Percentiles rank a stretch among this genome's conserved stretches.
phyloP scores from a whole-genome alignment of 306 rosid species.

The Cyclanthera cordifolia region DNA sequence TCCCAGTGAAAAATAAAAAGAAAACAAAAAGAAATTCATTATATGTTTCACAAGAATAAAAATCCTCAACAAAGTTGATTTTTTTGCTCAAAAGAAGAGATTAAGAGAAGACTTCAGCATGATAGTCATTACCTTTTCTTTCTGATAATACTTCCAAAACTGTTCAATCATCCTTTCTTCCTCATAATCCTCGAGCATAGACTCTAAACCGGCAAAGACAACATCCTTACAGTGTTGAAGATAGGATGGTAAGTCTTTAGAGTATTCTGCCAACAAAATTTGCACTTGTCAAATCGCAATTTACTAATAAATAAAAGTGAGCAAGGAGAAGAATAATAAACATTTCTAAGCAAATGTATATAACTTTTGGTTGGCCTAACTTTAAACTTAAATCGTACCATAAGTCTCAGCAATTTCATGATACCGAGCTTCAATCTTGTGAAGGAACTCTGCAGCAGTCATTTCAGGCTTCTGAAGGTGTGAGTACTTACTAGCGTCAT shows the following conservation, averaged over 20 bases:
- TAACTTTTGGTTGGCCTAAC: background rate
- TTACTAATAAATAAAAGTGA: slow-evolving; percentile 10
- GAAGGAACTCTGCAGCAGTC: slow-evolving; percentile 45
- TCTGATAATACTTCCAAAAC: slow-evolving; percentile 51
- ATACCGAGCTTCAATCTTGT: slow-evolving; percentile 46
- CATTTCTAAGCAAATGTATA: background rate
- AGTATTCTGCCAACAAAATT: slow-evolving; percentile 38
- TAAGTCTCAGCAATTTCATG: slow-evolving; percentile 33
- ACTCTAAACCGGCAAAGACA: slow-evolving; percentile 63
- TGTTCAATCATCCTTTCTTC: slow-evolving; percentile 42
- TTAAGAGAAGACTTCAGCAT: background rate
- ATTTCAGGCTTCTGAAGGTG: slow-evolving; percentile 23
- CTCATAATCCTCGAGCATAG: slow-evolving; percentile 45
- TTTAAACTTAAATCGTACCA: slow-evolving; percentile 27
- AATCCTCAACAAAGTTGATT: background rate
- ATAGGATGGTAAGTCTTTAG: slow-evolving; percentile 62
- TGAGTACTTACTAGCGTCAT: slow-evolving; percentile 18
- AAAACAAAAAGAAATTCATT: background rate
- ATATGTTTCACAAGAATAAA: background rate
- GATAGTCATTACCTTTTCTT: slow-evolving; percentile 39
- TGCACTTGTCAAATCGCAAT: slow-evolving; percentile 1
- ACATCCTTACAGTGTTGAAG: slow-evolving; percentile 68
- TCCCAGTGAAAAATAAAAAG: background rate
- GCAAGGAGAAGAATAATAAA: background rate
- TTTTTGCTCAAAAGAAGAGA: background rate